Conservation (phyloP, 2,329 filamentous ascomycete species). For the Aspergillus pseudotamarii region DNA sequence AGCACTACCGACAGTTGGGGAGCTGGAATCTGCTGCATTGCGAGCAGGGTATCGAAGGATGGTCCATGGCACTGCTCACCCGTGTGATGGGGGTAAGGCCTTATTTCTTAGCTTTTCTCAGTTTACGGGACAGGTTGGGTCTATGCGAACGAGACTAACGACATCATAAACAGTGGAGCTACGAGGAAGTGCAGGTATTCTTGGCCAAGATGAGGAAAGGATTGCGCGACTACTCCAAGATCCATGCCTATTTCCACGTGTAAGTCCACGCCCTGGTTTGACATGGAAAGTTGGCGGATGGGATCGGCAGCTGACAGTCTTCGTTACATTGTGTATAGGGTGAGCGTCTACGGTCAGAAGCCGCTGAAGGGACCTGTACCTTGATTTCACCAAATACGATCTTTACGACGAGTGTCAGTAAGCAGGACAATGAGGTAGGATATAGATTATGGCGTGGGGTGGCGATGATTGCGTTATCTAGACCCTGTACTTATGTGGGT, state of each 20-base stretch:
- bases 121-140: background rate
- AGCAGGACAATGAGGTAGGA: background rate
- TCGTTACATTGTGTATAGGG: slow-evolving; percentile 1
- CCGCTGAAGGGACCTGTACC: slow-evolving; percentile 1
- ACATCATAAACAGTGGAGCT: slow-evolving; percentile 20
- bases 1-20: slow-evolving; percentile 32
- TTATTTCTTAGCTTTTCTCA: background rate
- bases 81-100: slow-evolving; percentile 31
- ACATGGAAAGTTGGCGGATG: background rate
- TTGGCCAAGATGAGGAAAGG: slow-evolving; percentile 26
- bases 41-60: slow-evolving; percentile 35
- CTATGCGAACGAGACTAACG: background rate
- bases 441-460: background rate
- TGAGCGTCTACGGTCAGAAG: slow-evolving; percentile 24
- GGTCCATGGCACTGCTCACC: slow-evolving; percentile 34
- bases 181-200: slow-evolving; percentile 26
- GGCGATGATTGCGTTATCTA: background rate
- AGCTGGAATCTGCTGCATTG: slow-evolving; percentile 28
- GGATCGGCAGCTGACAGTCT: too few species aligned
- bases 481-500: background rate
- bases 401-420: background rate
- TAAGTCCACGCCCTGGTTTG: slow-evolving; percentile 11
- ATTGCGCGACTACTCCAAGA: slow-evolving; percentile 21
- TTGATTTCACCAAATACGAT: background rate
- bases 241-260: slow-evolving; percentile 28